Percentiles rank a stretch among this genome's conserved stretches.
Evolutionary conservation across 2,329 filamentous ascomycete genomes (phyloP).

Genomic region (Aureobasidium zeae): DNA sequence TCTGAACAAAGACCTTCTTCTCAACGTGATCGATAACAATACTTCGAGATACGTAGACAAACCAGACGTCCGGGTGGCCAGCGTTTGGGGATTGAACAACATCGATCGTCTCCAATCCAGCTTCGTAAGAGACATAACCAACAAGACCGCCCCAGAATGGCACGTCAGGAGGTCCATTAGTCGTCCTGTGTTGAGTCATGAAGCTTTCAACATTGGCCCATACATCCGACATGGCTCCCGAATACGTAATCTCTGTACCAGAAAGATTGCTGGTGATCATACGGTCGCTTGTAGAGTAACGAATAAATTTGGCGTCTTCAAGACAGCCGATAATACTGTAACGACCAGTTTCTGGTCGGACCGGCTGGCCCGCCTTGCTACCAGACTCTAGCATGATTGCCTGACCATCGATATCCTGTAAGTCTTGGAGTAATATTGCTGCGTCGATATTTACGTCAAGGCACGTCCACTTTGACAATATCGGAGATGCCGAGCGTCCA

Average conservation of each 20-base stretch:
- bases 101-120: constrained; percentile 56
- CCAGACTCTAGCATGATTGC: constrained; percentile 41
- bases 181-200: constrained; percentile 30
- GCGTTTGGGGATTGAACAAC: constrained; percentile 35
- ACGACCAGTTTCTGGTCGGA: constrained; percentile 45
- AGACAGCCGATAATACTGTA: constrained; percentile 68
- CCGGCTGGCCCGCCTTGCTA: constrained; percentile 32
- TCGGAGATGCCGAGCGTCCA: neutral
- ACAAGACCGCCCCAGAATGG: constrained; percentile 78
- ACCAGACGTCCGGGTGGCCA: constrained; percentile 58
- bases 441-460: constrained; percentile 23
- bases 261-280: constrained; percentile 7
- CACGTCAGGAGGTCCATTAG: constrained; percentile 28
- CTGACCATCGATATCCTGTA: constrained; percentile 29
- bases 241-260: neutral
- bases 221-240: constrained; percentile 8
- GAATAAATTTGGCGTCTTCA: constrained; percentile 38
- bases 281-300: constrained; percentile 18
- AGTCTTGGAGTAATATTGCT: constrained; percentile 29
- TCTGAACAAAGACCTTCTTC: constrained; percentile 57
- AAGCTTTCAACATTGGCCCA: constrained; percentile 27
- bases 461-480: constrained; percentile 3
- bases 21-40: constrained; percentile 66
- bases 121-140: constrained; percentile 77
- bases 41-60: constrained; percentile 68